Conservation (phyloP, 2,329 filamentous ascomycete genomes). For the Amylocarpus encephaloides region DNA sequence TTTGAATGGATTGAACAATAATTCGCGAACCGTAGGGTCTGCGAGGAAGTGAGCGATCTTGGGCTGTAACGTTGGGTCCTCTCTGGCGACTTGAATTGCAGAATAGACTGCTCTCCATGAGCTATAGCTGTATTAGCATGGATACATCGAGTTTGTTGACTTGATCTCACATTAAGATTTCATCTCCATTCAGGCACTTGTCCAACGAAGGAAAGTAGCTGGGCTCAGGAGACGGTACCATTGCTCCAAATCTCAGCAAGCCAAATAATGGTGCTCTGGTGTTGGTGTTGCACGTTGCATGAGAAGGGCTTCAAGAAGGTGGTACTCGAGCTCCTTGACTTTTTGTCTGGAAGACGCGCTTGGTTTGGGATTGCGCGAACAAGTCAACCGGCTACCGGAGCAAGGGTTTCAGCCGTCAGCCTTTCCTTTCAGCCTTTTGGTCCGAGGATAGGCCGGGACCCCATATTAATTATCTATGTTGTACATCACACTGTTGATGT, state of each 20-base stretch:
- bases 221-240: slow-evolving; percentile 64
- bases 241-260: slow-evolving; percentile 45
- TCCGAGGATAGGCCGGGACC: not conserved
- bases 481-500: not conserved
- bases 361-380: slow-evolving; percentile 2
- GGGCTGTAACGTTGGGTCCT: slow-evolving; percentile 50
- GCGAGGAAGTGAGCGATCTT: slow-evolving; percentile 59
- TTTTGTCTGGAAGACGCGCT: slow-evolving; percentile 19
- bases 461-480: not conserved
- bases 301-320: slow-evolving; percentile 14
- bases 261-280: slow-evolving; percentile 19
- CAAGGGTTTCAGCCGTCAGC: slow-evolving; percentile 1
- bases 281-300: slow-evolving; percentile 25
- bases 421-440: not conserved
- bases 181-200: slow-evolving; percentile 75
- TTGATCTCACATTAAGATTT: slow-evolving; percentile 64
- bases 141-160: not conserved
- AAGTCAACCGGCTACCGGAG: not conserved
- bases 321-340: slow-evolving; percentile 4
- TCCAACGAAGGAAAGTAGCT: slow-evolving; percentile 80
- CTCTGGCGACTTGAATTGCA: slow-evolving; percentile 48
- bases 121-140: slow-evolving; percentile 34
- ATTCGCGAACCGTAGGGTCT: slow-evolving; percentile 59
- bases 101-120: slow-evolving; percentile 57
- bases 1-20: slow-evolving; percentile 62